Conservation (phyloP, 139 green algal genomes). For the Trebouxia sp. region DNA sequence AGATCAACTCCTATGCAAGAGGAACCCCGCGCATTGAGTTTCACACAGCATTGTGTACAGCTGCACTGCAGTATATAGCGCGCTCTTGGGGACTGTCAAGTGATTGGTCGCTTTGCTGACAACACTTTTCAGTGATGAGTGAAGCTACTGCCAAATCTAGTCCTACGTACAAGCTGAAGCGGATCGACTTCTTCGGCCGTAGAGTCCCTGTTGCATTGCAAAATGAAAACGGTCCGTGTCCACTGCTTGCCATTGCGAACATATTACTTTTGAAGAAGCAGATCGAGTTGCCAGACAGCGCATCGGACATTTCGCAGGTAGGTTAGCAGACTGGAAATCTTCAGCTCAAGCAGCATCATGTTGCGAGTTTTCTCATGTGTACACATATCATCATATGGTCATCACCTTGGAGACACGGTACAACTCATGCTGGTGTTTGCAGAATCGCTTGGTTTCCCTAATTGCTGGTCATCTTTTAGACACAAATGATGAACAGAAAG, state of each 20-base stretch:
- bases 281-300: slow-evolving; percentile 54
- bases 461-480: slow-evolving; percentile 81
- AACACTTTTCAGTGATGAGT: too few species aligned
- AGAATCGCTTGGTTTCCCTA: slow-evolving; percentile 68
- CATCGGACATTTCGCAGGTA: slow-evolving; percentile 51
- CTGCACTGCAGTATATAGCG: too few species aligned
- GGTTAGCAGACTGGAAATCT: too few species aligned
- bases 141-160: too few species aligned
- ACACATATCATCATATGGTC: too few species aligned
- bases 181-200: slow-evolving; percentile 47
- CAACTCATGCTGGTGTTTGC: slow-evolving; percentile 26
- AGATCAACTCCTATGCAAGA: too few species aligned
- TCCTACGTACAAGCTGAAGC: slow-evolving; percentile 55
- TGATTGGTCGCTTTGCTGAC: too few species aligned
- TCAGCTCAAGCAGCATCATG: background rate
- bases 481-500: slow-evolving; percentile 47
- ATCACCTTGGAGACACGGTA: too few species aligned
- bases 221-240: slow-evolving; percentile 94
- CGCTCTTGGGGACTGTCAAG: too few species aligned
- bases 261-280: slow-evolving; percentile 77
- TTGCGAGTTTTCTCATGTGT: background rate
- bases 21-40: too few species aligned
- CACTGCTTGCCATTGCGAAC: slow-evolving; percentile 80
- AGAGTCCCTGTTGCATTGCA: slow-evolving; percentile 79
- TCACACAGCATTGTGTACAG: too few species aligned